Evolutionary conservation across 805 yeast genomes (phyloP).

Genomic region (Metschnikowia arizonensis): DNA sequence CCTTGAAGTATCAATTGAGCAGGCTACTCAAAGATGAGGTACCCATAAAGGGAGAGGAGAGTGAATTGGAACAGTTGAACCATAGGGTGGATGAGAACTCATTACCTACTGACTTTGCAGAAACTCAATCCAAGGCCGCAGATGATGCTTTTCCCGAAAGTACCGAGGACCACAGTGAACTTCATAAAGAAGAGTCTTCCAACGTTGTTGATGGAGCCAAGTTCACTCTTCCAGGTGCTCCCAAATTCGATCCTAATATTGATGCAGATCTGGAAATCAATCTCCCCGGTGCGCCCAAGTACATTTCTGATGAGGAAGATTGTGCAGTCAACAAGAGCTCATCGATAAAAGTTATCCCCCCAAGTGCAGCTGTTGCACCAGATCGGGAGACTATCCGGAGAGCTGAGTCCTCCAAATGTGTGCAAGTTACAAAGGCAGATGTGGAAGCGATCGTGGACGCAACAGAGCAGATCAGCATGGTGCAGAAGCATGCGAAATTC

Average conservation of each 20-base stretch:
- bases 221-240: constrained; percentile 35
- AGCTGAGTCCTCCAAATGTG: constrained; percentile 1
- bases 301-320: constrained; percentile 38
- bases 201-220: neutral
- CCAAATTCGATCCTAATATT: constrained; percentile 27
- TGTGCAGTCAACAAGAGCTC: constrained; percentile 35
- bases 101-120: neutral
- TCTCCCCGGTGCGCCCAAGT: constrained; percentile 42
- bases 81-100: neutral
- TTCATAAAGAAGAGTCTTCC: neutral
- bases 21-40: constrained; percentile 37
- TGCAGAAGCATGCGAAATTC: constrained; percentile 68
- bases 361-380: constrained; percentile 9
- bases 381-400: neutral
- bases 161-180: neutral
- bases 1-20: constrained; percentile 38
- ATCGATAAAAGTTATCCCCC: constrained; percentile 35
- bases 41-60: constrained; percentile 23
- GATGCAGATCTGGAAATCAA: neutral
- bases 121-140: neutral
- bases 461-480: constrained; percentile 52
- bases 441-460: constrained; percentile 49
- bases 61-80: constrained; percentile 22
- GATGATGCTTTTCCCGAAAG: neutral
- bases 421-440: constrained; percentile 29